Evolutionary conservation across 2,329 filamentous ascomycete species (phyloP).

Genomic region (Pseudogymnoascus sp.): DNA sequence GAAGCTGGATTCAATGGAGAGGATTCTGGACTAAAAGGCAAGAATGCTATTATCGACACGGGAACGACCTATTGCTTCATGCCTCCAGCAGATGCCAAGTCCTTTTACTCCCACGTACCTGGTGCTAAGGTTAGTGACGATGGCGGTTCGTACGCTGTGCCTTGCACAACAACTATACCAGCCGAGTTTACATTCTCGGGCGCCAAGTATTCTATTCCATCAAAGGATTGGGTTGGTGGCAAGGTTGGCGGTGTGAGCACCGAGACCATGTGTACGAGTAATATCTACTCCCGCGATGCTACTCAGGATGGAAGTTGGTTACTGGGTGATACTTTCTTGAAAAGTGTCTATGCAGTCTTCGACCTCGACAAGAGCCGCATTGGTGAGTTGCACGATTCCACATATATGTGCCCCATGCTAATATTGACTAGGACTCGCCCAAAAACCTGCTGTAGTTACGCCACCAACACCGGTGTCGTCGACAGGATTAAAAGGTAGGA

Average conservation of each 20-base stretch:
- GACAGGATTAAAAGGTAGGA: slow-evolving; percentile 2
- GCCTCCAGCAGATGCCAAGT: slow-evolving; percentile 56
- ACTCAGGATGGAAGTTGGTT: slow-evolving; percentile 60
- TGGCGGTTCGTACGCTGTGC: slow-evolving; percentile 60
- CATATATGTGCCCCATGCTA: slow-evolving; percentile 11
- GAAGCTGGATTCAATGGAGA: slow-evolving; percentile 57
- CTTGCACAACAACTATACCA: slow-evolving; percentile 57
- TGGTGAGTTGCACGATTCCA: slow-evolving; percentile 38
- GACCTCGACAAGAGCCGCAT: slow-evolving; percentile 63
- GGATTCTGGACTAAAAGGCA: slow-evolving; percentile 36
- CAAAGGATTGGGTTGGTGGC: slow-evolving; percentile 61
- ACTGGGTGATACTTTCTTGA: slow-evolving; percentile 78
- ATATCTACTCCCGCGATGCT: slow-evolving; percentile 65
- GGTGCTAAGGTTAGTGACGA: slow-evolving; percentile 43
- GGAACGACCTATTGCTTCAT: slow-evolving; percentile 76
- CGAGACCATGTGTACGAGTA: slow-evolving; percentile 54
- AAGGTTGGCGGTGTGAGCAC: slow-evolving; percentile 23
- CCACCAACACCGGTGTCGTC: slow-evolving; percentile 13
- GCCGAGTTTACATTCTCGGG: slow-evolving; percentile 64
- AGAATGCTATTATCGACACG: slow-evolving; percentile 69
- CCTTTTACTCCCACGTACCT: slow-evolving; percentile 61
- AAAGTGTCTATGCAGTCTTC: slow-evolving; percentile 84
- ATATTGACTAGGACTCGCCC: slow-evolving; percentile 18
- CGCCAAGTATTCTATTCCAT: slow-evolving; percentile 56
- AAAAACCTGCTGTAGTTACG: slow-evolving; percentile 14